Evolutionary conservation across 2,329 filamentous ascomycete species (phyloP).

Genomic region (Samsoniella hepiali): DNA sequence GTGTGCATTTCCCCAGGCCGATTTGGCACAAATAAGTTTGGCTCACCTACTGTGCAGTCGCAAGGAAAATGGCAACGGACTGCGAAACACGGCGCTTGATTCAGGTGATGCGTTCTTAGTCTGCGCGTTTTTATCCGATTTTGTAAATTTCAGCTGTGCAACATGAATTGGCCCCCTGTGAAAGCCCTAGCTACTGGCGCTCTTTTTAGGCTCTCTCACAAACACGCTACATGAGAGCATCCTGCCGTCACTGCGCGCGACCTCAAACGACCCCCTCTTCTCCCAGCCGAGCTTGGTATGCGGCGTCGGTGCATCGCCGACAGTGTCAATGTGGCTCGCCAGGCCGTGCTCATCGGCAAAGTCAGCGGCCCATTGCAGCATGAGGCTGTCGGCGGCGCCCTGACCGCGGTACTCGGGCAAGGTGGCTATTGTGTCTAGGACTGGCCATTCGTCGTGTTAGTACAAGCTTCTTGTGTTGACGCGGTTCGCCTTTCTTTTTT

Average conservation of each 20-base stretch:
- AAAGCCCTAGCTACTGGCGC: neutral
- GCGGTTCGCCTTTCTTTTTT: neutral
- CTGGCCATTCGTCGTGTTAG: neutral
- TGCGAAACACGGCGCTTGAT: too few relatives aligned
- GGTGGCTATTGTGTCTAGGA: neutral
- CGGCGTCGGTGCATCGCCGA: neutral
- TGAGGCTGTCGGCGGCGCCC: neutral
- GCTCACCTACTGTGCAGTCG: too few relatives aligned
- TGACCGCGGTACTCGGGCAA: slow-evolving; percentile 6
- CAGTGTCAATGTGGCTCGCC: neutral
- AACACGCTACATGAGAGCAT: neutral
- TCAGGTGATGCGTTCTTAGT: too few relatives aligned
- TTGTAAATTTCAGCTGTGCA: too few relatives aligned
- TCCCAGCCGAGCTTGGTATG: neutral
- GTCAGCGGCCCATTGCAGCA: slow-evolving; percentile 3
- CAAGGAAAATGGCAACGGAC: too few relatives aligned
- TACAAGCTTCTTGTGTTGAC: neutral
- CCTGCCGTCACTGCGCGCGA: neutral
- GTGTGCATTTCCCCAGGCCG: neutral
- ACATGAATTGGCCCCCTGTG: too few relatives aligned
- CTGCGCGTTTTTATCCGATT: too few relatives aligned
- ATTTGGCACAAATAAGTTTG: too few relatives aligned
- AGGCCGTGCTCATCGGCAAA: slow-evolving; percentile 7
- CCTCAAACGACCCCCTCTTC: neutral
- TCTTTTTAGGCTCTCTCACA: neutral